Percentiles rank a stretch among this genome's conserved stretches.
These are phyloP conservation scores for Puccinia polysora DNA, from an alignment of 1,284 basidiomycete genomes.

Conservation along the genomic window DNA sequence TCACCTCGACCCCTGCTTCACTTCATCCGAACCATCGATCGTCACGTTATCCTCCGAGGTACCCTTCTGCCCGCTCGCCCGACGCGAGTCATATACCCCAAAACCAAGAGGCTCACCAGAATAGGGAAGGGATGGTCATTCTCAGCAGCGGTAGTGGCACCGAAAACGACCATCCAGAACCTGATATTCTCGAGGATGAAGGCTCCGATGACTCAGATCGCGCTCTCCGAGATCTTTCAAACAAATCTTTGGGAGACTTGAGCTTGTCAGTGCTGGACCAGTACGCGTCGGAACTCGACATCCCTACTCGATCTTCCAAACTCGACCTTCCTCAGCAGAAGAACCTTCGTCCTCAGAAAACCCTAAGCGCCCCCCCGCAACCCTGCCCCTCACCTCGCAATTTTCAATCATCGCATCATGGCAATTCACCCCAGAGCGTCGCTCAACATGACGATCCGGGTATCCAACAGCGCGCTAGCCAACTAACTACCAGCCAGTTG, in stretches of 20 bases:
- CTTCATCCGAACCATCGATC: background rate
- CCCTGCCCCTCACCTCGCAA: conserved; percentile 19
- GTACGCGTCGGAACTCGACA: conserved; percentile 7
- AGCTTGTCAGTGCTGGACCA: conserved; percentile 24
- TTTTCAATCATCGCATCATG: conserved; percentile 37
- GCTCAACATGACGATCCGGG: background rate
- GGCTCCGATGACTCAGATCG: background rate
- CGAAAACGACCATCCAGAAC: conserved; percentile 24
- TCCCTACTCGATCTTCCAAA: background rate
- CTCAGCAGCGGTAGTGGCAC: conserved; percentile 31
- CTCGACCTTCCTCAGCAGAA: background rate
- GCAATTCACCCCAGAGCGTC: conserved; percentile 1
- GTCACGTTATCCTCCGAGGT: background rate
- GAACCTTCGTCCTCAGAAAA: background rate
- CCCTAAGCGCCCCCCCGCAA: background rate
- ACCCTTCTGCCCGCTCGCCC: conserved; percentile 9
- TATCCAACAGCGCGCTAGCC: background rate
- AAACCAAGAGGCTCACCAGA: conserved; percentile 15
- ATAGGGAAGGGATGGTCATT: conserved; percentile 9
- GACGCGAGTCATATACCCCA: conserved; percentile 32
- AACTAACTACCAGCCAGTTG: conserved; percentile 1
- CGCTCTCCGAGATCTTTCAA: conserved; percentile 5
- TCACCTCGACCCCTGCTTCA: conserved; percentile 41
- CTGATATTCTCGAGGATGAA: background rate
- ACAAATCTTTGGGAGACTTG: conserved; percentile 31